phyloP scores from a whole-genome alignment of 257 asterid species.

The Solanum piurae region DNA sequence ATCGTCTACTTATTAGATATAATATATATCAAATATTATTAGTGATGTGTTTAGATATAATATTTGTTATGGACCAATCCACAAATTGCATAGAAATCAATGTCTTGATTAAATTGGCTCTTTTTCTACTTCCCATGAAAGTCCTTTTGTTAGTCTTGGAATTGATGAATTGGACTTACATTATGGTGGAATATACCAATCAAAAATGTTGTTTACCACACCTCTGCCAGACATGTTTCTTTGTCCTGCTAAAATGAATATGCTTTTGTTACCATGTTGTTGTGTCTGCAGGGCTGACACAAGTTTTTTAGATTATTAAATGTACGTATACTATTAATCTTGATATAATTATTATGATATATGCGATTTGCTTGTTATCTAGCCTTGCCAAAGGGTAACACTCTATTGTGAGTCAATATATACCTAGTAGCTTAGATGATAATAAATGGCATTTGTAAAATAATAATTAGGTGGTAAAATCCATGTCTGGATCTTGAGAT shows the following conservation, averaged over 20 bases:
- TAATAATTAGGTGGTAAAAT: neutral
- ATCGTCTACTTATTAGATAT: too few species aligned
- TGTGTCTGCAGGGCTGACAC: too few species aligned
- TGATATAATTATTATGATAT: too few species aligned
- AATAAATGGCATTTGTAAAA: neutral
- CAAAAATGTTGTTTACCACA: neutral
- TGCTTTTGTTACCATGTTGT: too few species aligned
- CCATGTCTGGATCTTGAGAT: neutral
- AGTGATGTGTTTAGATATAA: too few species aligned
- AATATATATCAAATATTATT: too few species aligned
- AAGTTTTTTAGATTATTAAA: too few species aligned
- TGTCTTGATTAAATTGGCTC: neutral
- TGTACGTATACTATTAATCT: neutral
- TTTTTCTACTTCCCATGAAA: neutral
- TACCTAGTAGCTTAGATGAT: neutral
- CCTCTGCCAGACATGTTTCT: slow-evolving; percentile 7
- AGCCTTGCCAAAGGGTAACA: neutral
- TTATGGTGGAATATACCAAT: neutral
- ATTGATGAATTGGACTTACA: neutral
- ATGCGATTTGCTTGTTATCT: neutral
- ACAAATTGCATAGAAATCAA: neutral
- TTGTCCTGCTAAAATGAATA: slow-evolving; percentile 1
- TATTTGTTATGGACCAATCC: neutral
- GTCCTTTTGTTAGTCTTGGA: neutral
- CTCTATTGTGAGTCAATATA: neutral